Evolutionary conservation across 2,329 filamentous ascomycete genomes (phyloP).

Genomic region (Bertia moriformis): DNA sequence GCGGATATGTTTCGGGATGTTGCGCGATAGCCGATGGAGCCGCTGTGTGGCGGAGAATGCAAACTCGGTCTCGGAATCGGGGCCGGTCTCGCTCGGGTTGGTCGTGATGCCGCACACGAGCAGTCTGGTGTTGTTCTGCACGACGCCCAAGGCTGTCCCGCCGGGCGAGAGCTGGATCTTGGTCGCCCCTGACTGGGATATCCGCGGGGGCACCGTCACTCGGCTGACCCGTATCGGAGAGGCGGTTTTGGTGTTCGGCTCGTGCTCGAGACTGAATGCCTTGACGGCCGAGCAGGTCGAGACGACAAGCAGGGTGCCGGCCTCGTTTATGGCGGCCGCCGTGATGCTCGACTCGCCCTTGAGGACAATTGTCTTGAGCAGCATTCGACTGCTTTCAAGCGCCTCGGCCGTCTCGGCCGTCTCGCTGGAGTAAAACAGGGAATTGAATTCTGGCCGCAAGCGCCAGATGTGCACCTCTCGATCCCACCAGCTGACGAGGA

Average conservation of each 20-base stretch:
- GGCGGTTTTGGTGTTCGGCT: constrained; percentile 30
- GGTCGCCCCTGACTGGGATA: constrained; percentile 51
- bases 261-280: constrained; percentile 54
- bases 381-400: constrained; percentile 39
- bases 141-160: constrained; percentile 51
- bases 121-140: constrained; percentile 44
- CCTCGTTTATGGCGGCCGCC: constrained; percentile 54
- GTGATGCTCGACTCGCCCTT: constrained; percentile 72
- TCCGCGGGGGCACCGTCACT: constrained; percentile 42
- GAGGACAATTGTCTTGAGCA: constrained; percentile 55
- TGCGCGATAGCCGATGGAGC: constrained; percentile 34
- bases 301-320: constrained; percentile 62
- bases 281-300: constrained; percentile 64
- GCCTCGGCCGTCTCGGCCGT: constrained; percentile 22
- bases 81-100: constrained; percentile 7
- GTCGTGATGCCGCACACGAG: constrained; percentile 20
- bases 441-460: constrained; percentile 27
- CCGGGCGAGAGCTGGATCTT: constrained; percentile 57
- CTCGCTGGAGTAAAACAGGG: too few species aligned
- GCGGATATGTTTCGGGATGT: constrained; percentile 35
- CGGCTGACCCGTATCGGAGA: constrained; percentile 59
- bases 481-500: constrained; percentile 87
- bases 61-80: constrained; percentile 14
- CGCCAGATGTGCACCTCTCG: constrained; percentile 75
- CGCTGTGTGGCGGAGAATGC: too few species aligned